Percentiles rank a stretch among this genome's conserved stretches.
phyloP scores from a whole-genome alignment of 192 early-diverging fungal species.

The Backusella mclennaniae region DNA sequence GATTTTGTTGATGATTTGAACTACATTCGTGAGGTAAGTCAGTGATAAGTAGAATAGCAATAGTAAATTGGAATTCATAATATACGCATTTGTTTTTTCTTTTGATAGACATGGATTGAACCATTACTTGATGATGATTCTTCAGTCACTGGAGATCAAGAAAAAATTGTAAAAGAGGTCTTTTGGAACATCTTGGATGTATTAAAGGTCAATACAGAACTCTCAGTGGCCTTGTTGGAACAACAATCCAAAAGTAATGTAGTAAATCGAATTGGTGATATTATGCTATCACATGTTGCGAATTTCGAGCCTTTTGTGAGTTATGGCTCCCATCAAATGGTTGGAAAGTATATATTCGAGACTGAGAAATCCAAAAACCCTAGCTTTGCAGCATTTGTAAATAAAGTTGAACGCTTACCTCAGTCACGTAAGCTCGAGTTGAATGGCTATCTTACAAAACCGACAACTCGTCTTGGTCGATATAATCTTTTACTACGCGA shows the following conservation, averaged over 20 bases:
- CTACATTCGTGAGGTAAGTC: conserved; percentile 67
- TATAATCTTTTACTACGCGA: conserved; percentile 83
- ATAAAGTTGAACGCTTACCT: conserved; percentile 65
- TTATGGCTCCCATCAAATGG: conserved; percentile 85
- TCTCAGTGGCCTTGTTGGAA: conserved; percentile 55
- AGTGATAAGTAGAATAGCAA: not conserved
- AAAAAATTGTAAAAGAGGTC: conserved; percentile 59
- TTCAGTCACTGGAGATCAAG: conserved; percentile 53
- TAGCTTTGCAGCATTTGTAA: conserved; percentile 76
- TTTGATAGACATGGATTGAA: conserved; percentile 59
- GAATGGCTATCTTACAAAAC: conserved; percentile 85
- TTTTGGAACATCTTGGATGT: conserved; percentile 77
- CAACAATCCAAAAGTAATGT: conserved; percentile 66
- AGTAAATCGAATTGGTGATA: conserved; percentile 81
- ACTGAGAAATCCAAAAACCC: conserved; percentile 68
- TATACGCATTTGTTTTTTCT: not conserved
- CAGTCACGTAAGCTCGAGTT: conserved; percentile 81
- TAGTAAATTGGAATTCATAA: not conserved
- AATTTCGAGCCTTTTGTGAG: conserved; percentile 78
- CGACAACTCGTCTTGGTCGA: conserved; percentile 81
- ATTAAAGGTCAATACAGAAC: conserved; percentile 59
- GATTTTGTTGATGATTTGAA: conserved; percentile 91
- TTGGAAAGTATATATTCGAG: conserved; percentile 80
- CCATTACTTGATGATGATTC: conserved; percentile 61
- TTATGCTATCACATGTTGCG: conserved; percentile 71